Evolutionary conservation across 176 grass and related monocot genomes (phyloP).

Genomic region (Oryza meyeriana): DNA sequence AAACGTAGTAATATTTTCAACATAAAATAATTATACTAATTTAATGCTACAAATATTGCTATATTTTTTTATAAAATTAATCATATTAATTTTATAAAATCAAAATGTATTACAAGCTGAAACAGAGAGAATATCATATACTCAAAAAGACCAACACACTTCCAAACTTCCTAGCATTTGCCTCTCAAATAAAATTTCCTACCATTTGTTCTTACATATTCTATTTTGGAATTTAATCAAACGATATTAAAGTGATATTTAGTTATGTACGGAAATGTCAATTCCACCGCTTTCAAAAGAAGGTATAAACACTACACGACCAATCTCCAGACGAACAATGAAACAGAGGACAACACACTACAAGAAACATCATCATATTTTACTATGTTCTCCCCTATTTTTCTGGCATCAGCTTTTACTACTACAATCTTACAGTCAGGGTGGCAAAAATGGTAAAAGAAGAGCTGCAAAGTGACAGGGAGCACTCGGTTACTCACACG

Average conservation of each 20-base stretch:
- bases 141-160: too few relatives aligned
- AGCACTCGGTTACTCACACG: neutral
- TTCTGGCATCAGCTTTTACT: neutral
- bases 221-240: neutral
- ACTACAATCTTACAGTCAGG: conserved; percentile 22
- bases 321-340: neutral
- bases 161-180: neutral
- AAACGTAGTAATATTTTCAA: too few relatives aligned
- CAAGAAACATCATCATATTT: conserved; percentile 14
- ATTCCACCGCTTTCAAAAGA: neutral
- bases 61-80: too few relatives aligned
- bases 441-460: conserved; percentile 4
- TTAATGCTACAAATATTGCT: too few relatives aligned
- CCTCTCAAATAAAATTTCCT: neutral
- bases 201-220: neutral
- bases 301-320: neutral
- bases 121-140: too few relatives aligned
- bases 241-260: neutral
- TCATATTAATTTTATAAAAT: too few relatives aligned
- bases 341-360: neutral
- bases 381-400: neutral
- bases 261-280: neutral
- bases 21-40: too few relatives aligned
- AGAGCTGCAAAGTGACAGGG: conserved; percentile 26
- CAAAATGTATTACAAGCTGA: too few relatives aligned